Evolutionary conservation across 805 yeast species (phyloP), one percentile per base, ranked within the genome.

Genomic region (Ogataea philodendri): DNA sequence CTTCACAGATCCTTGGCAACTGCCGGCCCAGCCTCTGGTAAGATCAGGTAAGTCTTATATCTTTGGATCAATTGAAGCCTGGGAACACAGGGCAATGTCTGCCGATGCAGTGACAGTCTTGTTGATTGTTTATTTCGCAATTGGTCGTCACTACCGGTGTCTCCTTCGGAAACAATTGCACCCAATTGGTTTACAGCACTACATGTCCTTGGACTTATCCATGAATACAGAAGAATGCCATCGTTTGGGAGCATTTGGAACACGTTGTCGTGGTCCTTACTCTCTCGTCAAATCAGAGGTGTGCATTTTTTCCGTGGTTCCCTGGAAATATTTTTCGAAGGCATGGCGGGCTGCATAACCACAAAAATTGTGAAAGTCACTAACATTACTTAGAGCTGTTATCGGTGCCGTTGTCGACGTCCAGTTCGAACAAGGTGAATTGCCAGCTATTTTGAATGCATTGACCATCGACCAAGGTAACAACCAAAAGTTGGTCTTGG

Each of bases 341-440:
- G 24, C 25, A 24, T 23, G 40, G 43, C 37, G 52, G 48, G 54
- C 48, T 42, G 24, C 52, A 24, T 46, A 46, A 50, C 50, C 53
- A n/a, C n/a, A 32, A 11, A 24, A 30, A 16, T 9, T 16, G 23
- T 16, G 26, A 13, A 26, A 25, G 15, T 27, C 22, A 49, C 62
- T 55, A 51, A 51, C 54, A 45, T 28, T 15, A 17, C 42, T 31
- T 59, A 83, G 95, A 77, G 90, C 96, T 58, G 96, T 88, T 63
- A 88, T 88, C 68, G 97, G 97, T 87, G 97, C 97, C 76, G 90
- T 88, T 72, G 96, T 88, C 72, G 95, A 90, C 72, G 97, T 90
- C 61, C 96, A 93, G 70, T 90, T 90, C 79, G 96, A 87, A 65
- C 95, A 89, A 70, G 95, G 93, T 66, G 81, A 84, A 72, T 78